Conservation (phyloP, 2,329 filamentous ascomycete genomes). For the Trichophyton mentagrophytes region DNA sequence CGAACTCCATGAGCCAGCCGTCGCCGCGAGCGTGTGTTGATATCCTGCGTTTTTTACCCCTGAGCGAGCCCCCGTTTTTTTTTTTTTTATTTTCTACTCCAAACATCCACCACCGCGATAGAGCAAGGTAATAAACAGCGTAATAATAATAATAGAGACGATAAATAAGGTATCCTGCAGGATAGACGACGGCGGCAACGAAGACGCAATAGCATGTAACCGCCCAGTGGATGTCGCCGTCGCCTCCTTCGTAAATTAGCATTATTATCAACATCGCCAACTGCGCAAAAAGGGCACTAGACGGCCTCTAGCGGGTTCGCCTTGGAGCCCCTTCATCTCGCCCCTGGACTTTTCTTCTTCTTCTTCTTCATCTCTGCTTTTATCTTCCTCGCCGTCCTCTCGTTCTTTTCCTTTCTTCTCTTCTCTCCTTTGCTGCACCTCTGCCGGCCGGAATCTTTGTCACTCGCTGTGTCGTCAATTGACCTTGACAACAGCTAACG, state of each 20-base stretch:
- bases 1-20: neutral
- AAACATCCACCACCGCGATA: neutral
- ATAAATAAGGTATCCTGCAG: no score
- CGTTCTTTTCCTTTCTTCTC: neutral
- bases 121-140: neutral
- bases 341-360: neutral
- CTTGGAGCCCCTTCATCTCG: conserved; percentile 1
- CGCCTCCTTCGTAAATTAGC: neutral
- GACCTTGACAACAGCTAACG: neutral
- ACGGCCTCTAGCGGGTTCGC: neutral
- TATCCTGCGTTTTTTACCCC: neutral
- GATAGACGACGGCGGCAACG: neutral
- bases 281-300: neutral
- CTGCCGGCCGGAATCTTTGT: neutral
- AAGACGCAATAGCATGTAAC: neutral
- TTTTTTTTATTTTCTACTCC: neutral
- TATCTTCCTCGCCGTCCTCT: neutral
- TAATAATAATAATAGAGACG: neutral
- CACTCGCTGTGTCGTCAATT: neutral
- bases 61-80: neutral
- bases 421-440: neutral
- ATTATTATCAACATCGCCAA: neutral
- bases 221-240: neutral
- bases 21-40: neutral
- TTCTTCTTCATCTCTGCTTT: neutral